Base-by-base conservation (phyloP, 768 basidiomycete species). In the Leccinum ochraceum region DNA sequence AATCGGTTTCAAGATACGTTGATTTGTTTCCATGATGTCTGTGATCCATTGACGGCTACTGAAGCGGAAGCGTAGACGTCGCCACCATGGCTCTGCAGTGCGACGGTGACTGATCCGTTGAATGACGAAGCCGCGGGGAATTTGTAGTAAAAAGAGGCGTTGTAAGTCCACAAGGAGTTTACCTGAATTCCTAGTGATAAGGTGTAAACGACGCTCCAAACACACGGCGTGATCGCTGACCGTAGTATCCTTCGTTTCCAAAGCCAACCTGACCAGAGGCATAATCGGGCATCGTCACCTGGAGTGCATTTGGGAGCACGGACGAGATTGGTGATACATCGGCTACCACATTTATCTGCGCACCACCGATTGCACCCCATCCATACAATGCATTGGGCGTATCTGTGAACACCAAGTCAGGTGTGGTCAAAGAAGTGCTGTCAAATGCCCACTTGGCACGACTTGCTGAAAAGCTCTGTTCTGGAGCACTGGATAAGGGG, bases 381-480 rank as follows among this genome's bases (percentile, higher is more conserved):
- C 79, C 78, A 30, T 65, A 76, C 2, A 87, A 71, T 10, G 86
- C 81, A 2, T 68, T 77, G 2, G 77, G 49, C 1, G 82, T 83
- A 56, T 78, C 83, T 83, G 20, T 2, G 39, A 13, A 32, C n/a
- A 13, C 26, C 20, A 17, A 17, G 34, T 57, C 30, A 46, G 20
- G 24, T 4, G 20, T 11, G 2, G 20, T 49, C 26, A 14, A 16
- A 39, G n/a, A 48, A 24, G 4, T 39, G 26, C 48, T 1, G 37
- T 48, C 24, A 2, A 6, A 26, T 5, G 52, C 73, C 46, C 64
- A 83, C 85, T 76, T 17, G 85, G 80, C 2, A 78, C 77, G 24
- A 86, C 84, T 59, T 83, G 78, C 60, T 89, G 87, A 68, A 88
- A 86, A 1, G 87, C 86, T 13, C 86, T 77, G 65, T 89, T 89